A percentile compares a stretch with the other conserved stretches of the same genome.
Evolutionary conservation across 495 filamentous ascomycete genomes (phyloP).

Genomic region (Aspergillus panamensis): DNA sequence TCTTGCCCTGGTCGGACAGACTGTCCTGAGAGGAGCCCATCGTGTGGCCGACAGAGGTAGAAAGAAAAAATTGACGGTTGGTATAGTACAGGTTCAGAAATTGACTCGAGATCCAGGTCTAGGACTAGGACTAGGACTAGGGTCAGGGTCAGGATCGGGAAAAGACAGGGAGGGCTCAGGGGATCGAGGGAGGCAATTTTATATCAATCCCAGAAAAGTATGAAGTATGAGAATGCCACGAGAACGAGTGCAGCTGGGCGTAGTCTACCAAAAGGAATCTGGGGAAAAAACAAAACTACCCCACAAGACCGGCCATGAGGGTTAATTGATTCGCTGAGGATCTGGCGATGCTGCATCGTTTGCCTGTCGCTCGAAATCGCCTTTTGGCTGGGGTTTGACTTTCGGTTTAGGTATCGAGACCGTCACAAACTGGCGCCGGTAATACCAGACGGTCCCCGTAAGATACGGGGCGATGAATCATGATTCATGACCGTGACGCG

Average conservation of each 20-base stretch:
- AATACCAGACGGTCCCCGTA: not conserved
- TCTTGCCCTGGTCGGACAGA: slow-evolving; percentile 16
- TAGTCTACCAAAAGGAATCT: not conserved
- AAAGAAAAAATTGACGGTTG: not conserved
- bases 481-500: too few species aligned
- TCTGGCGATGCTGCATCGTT: not conserved
- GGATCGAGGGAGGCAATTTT: not conserved
- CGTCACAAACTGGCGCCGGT: not conserved
- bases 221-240: not conserved
- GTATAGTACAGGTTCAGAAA: too few species aligned
- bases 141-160: too few species aligned
- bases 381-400: slow-evolving; percentile 1
- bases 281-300: slow-evolving; percentile 6
- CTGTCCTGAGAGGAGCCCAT: slow-evolving; percentile 15
- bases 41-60: not conserved
- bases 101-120: too few species aligned
- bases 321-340: slow-evolving; percentile 3
- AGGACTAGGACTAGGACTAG: too few species aligned
- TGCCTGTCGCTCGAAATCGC: not conserved
- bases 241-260: not conserved
- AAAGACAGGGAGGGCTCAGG: too few species aligned
- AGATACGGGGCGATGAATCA: too few species aligned
- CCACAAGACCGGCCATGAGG: not conserved
- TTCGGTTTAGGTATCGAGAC: not conserved
- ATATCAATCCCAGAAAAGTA: not conserved